Evolutionary conservation across 202 grass and related monocot genomes (phyloP).

Genomic region (Musa balbisiana): DNA sequence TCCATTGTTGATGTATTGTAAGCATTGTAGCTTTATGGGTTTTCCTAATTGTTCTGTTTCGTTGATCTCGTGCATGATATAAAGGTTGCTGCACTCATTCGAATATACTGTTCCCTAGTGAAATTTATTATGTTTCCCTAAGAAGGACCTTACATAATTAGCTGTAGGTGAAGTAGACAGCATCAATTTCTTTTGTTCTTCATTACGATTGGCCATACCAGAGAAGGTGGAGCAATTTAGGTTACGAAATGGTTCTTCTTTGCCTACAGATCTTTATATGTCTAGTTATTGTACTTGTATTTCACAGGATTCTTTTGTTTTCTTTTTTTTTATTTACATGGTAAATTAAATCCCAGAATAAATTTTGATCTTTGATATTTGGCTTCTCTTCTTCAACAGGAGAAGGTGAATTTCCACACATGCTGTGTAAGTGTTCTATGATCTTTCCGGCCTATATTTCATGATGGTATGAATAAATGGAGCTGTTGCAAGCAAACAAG

Average conservation of each 20-base stretch:
- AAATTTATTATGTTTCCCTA: not conserved
- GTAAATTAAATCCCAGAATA: not conserved
- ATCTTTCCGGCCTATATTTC: slow-evolving; percentile 68
- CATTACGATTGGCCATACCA: too few relatives aligned
- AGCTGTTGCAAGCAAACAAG: slow-evolving; percentile 96
- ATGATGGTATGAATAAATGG: slow-evolving; percentile 98
- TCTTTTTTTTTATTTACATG: not conserved
- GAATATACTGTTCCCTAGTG: too few relatives aligned
- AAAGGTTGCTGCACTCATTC: too few relatives aligned
- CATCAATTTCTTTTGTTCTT: too few relatives aligned
- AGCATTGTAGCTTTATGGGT: too few relatives aligned
- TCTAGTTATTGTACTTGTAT: not conserved
- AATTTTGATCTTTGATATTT: not conserved
- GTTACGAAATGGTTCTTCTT: too few relatives aligned
- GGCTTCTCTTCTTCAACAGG: slow-evolving; percentile 43
- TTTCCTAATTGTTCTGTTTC: too few relatives aligned
- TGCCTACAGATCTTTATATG: not conserved
- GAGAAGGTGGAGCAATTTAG: too few relatives aligned
- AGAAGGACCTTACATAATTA: not conserved
- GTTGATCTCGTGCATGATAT: too few relatives aligned
- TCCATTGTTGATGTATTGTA: not conserved
- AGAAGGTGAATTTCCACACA: slow-evolving; percentile 42
- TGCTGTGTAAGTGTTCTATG: slow-evolving; percentile 29
- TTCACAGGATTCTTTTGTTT: not conserved
- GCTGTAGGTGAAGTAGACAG: not conserved